These are phyloP conservation scores for Heritiera fomes DNA, from an alignment of 345 rosid genomes.

Conservation along the genomic window DNA sequence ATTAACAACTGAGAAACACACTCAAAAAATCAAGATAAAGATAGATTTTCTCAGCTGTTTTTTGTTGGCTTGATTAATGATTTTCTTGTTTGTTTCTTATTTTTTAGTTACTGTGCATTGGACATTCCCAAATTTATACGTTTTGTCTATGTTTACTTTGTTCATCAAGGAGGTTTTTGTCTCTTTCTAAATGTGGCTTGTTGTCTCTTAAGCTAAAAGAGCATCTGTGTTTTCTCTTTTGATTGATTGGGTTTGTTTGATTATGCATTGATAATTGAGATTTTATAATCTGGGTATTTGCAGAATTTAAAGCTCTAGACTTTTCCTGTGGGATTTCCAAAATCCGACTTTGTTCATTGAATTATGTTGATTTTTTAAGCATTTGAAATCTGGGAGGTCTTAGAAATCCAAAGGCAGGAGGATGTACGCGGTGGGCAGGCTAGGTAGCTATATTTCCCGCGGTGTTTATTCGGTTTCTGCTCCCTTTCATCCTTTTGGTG, in stretches of 20 bases:
- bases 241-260: conserved; percentile 15
- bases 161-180: background rate
- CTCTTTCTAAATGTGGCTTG: background rate
- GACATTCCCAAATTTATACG: background rate
- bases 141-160: conserved; percentile 1
- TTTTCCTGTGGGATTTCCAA: background rate
- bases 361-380: conserved; percentile 27
- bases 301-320: conserved; percentile 20
- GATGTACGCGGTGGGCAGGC: conserved; percentile 81
- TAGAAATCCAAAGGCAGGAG: conserved; percentile 18
- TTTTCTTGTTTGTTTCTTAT: conserved; percentile 17
- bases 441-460: conserved; percentile 80
- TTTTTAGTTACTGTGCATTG: conserved; percentile 12
- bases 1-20: conserved; percentile 12
- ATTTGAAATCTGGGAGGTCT: conserved; percentile 30
- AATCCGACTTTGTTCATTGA: background rate
- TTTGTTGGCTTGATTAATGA: background rate
- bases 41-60: background rate
- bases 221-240: background rate
- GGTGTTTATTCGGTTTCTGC: conserved; percentile 88
- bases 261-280: conserved; percentile 15
- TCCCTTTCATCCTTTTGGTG: conserved; percentile 96
- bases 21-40: background rate
- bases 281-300: conserved; percentile 19
- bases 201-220: conserved; percentile 17